These are phyloP conservation scores for Chrysosporium queenslandicum DNA, from an alignment of 2,329 filamentous ascomycete species.

Conservation along the genomic window DNA sequence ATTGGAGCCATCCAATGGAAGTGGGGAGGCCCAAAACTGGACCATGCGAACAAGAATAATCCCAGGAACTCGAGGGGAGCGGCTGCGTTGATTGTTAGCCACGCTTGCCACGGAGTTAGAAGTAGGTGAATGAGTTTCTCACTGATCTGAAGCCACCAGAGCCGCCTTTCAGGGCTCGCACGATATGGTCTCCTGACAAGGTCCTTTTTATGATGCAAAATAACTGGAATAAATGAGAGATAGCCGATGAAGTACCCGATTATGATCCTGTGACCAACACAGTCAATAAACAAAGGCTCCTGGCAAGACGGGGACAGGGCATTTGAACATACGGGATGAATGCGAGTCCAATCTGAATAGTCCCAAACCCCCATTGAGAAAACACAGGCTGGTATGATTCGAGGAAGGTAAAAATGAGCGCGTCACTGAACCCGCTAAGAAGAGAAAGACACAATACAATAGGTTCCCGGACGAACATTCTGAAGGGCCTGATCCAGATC, in stretches of 20 bases:
- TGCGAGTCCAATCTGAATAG: conserved; percentile 40
- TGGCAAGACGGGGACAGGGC: no score
- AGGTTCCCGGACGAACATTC: conserved; percentile 55
- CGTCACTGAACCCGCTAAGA: conserved; percentile 55
- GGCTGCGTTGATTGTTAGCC: conserved; percentile 24
- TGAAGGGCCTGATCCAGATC: conserved; percentile 52
- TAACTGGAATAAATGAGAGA: conserved; percentile 45
- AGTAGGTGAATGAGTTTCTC: conserved; percentile 15
- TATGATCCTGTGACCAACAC: conserved; percentile 29
- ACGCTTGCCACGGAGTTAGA: no score
- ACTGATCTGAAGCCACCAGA: conserved; percentile 50
- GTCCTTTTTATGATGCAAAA: conserved; percentile 36
- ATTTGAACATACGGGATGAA: conserved; percentile 42
- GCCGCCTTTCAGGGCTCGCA: conserved; percentile 48
- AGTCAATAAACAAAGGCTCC: not conserved
- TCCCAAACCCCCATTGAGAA: conserved; percentile 49
- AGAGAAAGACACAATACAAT: conserved; percentile 54
- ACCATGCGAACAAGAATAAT: conserved; percentile 53
- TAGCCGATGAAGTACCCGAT: conserved; percentile 51
- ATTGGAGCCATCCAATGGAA: conserved; percentile 53
- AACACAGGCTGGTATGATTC: conserved; percentile 53
- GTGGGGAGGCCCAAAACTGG: conserved; percentile 43
- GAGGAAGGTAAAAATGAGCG: conserved; percentile 57
- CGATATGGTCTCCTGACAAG: conserved; percentile 39
- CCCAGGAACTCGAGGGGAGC: conserved; percentile 50